These are phyloP conservation scores for Thelephora aurantiotincta DNA, from an alignment of 768 basidiomycete species.

Conservation along the genomic window DNA sequence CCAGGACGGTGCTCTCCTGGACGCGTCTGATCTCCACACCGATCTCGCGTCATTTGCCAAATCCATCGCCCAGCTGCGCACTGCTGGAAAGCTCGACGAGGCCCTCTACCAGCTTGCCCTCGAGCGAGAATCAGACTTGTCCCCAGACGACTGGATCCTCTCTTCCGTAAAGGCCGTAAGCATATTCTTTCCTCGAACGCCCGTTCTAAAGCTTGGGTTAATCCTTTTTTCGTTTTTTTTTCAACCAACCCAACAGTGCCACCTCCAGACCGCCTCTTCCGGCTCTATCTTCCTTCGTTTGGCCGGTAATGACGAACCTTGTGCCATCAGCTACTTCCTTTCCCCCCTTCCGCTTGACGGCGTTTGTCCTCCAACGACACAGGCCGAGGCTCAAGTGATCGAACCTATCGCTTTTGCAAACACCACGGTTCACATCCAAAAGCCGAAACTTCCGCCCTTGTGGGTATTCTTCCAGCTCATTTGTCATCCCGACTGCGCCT, in stretches of 20 bases:
- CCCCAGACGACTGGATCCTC: slow-evolving; percentile 34
- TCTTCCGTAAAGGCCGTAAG: slow-evolving; percentile 50
- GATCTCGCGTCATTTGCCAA: slow-evolving; percentile 34
- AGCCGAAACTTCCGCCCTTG: slow-evolving; percentile 41
- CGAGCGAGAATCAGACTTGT: slow-evolving; percentile 27
- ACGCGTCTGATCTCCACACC: slow-evolving; percentile 26
- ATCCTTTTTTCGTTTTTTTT: slow-evolving; percentile 50
- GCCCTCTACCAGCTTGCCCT: slow-evolving; percentile 66
- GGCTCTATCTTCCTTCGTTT: slow-evolving; percentile 48
- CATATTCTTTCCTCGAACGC: slow-evolving; percentile 55
- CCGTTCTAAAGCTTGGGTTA: slow-evolving; percentile 38
- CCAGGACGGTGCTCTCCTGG: slow-evolving; percentile 22
- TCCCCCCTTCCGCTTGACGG: slow-evolving; percentile 57
- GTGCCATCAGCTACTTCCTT: slow-evolving; percentile 60
- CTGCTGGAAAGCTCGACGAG: slow-evolving; percentile 19
- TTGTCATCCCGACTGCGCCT: background rate
- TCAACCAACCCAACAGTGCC: slow-evolving; percentile 42
- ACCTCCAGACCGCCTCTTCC: slow-evolving; percentile 36
- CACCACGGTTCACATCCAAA: slow-evolving; percentile 34
- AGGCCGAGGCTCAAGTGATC: slow-evolving; percentile 8
- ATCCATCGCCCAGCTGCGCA: slow-evolving; percentile 16
- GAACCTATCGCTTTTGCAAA: slow-evolving; percentile 27
- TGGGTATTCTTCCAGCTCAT: slow-evolving; percentile 18
- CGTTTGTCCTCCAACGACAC: slow-evolving; percentile 29
- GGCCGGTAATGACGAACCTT: slow-evolving; percentile 29